Conservation (phyloP, 106 monocot genomes). For the Allium fistulosum region DNA sequence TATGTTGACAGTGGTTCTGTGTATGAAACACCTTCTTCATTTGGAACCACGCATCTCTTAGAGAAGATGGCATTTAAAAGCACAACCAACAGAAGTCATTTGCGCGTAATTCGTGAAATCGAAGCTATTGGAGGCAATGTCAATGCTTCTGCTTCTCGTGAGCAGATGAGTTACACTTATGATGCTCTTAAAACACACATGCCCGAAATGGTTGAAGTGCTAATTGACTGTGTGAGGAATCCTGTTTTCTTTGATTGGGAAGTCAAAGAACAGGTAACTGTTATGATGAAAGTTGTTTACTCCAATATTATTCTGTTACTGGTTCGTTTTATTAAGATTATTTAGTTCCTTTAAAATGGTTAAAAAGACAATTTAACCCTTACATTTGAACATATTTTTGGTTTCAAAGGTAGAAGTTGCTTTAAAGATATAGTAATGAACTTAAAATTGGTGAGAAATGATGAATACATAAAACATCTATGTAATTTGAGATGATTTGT, state of each 20-base stretch:
- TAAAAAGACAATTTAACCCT: too few species aligned
- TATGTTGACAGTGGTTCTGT: conserved; percentile 86
- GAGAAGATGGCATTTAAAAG: conserved; percentile 88
- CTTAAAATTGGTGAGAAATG: too few species aligned
- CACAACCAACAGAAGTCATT: conserved; percentile 79
- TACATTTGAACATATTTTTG: too few species aligned
- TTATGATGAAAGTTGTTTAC: too few species aligned
- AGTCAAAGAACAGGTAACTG: conserved; percentile 76
- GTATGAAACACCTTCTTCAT: conserved; percentile 67
- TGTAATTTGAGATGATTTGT: background rate
- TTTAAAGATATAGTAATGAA: too few species aligned
- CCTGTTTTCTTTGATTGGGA: conserved; percentile 85
- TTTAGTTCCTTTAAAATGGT: too few species aligned
- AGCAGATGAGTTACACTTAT: conserved; percentile 84
- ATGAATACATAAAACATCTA: too few species aligned
- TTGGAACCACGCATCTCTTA: conserved; percentile 65
- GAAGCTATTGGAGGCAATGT: conserved; percentile 92
- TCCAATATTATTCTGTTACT: too few species aligned
- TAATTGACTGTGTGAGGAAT: conserved; percentile 80
- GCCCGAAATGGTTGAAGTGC: conserved; percentile 90
- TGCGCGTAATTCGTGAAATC: conserved; percentile 80
- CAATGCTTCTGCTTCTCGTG: conserved; percentile 68
- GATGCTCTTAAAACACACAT: conserved; percentile 76
- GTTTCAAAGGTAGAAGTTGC: too few species aligned
- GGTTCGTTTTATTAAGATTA: too few species aligned